Evolutionary conservation across 1,139 yeast genomes (phyloP), one percentile per base, ranked within the genome.

Genomic region (Kodamaea ohmeri): DNA sequence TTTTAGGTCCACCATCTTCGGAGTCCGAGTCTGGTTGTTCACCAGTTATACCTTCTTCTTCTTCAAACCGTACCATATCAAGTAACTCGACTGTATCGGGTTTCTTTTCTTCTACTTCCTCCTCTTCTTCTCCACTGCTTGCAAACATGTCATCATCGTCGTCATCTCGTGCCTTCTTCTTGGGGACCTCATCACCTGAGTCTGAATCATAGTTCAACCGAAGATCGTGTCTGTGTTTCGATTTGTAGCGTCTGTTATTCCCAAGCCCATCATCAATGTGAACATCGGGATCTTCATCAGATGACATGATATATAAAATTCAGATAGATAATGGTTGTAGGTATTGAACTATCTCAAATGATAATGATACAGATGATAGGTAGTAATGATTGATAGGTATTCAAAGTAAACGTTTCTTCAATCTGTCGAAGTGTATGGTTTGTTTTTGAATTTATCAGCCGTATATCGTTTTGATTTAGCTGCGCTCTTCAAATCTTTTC

Each of bases 121-220:
- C 34, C 12, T 25, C 14, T 25, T 25, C 20, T 6, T 34, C 40
- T 12, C 39, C 34, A 27, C 47, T 50, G 21, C 50, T 49, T 3
- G 67, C 72, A 56, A 67, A 67, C 71, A 68, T 67, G 40, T 67
- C 73, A 32, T 65, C 34, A 11, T 38, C 34, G 11, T 67, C 72
- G 30, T 65, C 67, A 25, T 56, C 65, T 15, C 46, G 43, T n/a
- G 37, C 9, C 36, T 12, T 31, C 35, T 16, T 52, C 48, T 18
- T 45, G 5, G 13, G 28, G 12, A 13, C 53, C 13, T 55, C 60
- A 9, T 41, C 51, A 3, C 51, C 58, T 1, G 71, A 64, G 39
- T 66, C 73, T 1, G 72, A 58, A 25, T 56, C 62, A 34, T 67
- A 67, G 34, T 58, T 62, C 41, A 58, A 48, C 16, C 51, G 43